Evolutionary conservation across 441 rosid genomes (phyloP), one percentile per base, ranked within the genome.

Genomic region (Brassica balearica): DNA sequence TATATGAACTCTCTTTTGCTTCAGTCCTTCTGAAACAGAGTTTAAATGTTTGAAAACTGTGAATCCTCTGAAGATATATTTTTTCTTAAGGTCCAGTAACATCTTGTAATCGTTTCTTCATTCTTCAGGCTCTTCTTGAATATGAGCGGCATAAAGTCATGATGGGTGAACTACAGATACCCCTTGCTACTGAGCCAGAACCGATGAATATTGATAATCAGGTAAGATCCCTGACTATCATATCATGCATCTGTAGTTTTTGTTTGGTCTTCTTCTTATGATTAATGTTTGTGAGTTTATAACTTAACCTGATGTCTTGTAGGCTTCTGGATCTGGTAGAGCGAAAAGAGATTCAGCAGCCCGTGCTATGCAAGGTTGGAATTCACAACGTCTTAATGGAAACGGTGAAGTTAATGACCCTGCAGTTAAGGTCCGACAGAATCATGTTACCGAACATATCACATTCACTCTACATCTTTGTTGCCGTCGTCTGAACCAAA

Each of bases 341-440:
- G 87, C 89, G 7, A 85, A 88, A 77, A 89, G 93, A 77, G 93
- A 89, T 82, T 82, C 95, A 74, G 91, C 93, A 22, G 83, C 90
- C 25, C 95, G 93, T 80, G 93, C 95, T 27, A 91, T 88, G 93
- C 90, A 85, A 83, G 93, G 93, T 81, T 91, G 93, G 92, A 89
- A 87, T 76, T 86, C 90, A 17, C 94, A 89, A 65, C 88, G 89
- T 38, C 80, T 81, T 77, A 83, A 84, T 62, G 86, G 87, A 69
- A 89, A 84, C 69, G 85, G 86, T 76, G 93, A 91, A 84, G 88
- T 84, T 76, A 85, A 83, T 73, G 90, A 89, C 76, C 86, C 88
- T 19, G 82, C 86, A 74, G 73, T 77, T 27, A 91, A 87, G 91
- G 93, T 91, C 65, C 23, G 78, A 19, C 78, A 56, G 56, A 73